Evolutionary conservation across 2,329 filamentous ascomycete species (phyloP), one percentile per base, ranked within the genome.

Genomic region (Cladosporium sp.): DNA sequence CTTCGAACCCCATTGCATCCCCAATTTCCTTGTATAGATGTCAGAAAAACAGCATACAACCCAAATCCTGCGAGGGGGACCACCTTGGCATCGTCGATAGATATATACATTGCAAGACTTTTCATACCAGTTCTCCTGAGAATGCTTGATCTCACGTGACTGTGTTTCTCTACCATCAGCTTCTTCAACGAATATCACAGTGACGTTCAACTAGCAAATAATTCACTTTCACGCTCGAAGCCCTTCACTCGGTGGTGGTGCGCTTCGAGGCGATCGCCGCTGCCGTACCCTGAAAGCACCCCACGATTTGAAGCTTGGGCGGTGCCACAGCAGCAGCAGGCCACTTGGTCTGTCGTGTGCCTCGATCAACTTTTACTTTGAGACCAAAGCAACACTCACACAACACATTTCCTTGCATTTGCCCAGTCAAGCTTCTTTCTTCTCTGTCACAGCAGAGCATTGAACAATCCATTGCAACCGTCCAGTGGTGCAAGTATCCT

Each of bases 371-470:
- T 46, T 46, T 46, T 46, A 46, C 40, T 46, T 46, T 3, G 6
- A 21, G n/a, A 46, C 40, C 40, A 46, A 21, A 46, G n/a, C n/a
- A 46, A 46, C 40, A 33, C 52, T 55, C 59, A 44, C 60, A 31
- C 33, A 37, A 53, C 35, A 53, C 49, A 40, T 44, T 40, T 55
- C 49, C 29, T 53, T 62, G 33, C 60, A 62, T 44, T 55, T 53
- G 1, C 31, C 18, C 23, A 5, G 3, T 33, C 37, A 28, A 12
- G 50, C 12, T 55, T 31, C 11, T 26, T 37, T 33, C 49, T 62
- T 31, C 21, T 62, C 60, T 62, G 60, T 5, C 12, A 16, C 5
- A 40, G 2, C 60, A 55, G 33, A 55, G 60, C 60, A 62, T 62
- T 35, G 21, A n/a, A 31, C 14, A 40, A 35, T 11, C 49, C 7